Base-by-base conservation (phyloP, 441 rosid species). In the Pelargonium myrrhifolium region DNA sequence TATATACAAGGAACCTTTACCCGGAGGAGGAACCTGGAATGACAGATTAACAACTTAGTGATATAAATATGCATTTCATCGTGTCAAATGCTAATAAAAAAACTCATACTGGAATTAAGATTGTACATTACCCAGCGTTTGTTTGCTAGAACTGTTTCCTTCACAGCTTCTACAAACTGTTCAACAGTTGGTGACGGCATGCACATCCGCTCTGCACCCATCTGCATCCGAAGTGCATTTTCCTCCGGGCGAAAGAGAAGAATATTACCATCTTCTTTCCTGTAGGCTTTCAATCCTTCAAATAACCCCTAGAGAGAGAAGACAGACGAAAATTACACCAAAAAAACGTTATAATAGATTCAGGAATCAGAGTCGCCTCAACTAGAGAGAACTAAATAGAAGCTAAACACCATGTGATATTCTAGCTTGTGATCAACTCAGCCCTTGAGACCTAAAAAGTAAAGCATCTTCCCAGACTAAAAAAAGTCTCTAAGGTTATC, bases 1-100 rank as follows among this genome's bases (percentile, higher is more conserved):
- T 6, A 93, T 81, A 67, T 90, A 93, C 68, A 93, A 65, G 39
- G 94, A 74, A 18, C 98, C 98, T 84, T 87, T 90, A 68, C 93
- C 98, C 17, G 84, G 72, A 71, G 97, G 98, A 69, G 98, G 98
- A 73, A 80, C 80, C 98, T 93, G 70, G 9, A 53, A 53, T 45
- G 61, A 68, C 24, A 73, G 12, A 65, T 62, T 9, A 42, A 53
- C 15, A 43, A 73, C 68, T 35, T 59, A 72, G 47, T 55, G 64
- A 68, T 68, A 43, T 51, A 63, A 5, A 51, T 17, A 15, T 18
- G 17, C 6, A 51, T 69, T 11, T 11, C 9, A 15, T 11, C 63
- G 20, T 18, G 22, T 65, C 55, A 72, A 45, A 9, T 26, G 59
- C 9, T 43, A 70, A 49, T 26, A 64, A 35, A 37, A 28, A 43